A percentile compares a stretch with the other conserved stretches of the same genome.
phyloP scores from a whole-genome alignment of 2,329 filamentous ascomycete species.

The Aspergillus clavatus region DNA sequence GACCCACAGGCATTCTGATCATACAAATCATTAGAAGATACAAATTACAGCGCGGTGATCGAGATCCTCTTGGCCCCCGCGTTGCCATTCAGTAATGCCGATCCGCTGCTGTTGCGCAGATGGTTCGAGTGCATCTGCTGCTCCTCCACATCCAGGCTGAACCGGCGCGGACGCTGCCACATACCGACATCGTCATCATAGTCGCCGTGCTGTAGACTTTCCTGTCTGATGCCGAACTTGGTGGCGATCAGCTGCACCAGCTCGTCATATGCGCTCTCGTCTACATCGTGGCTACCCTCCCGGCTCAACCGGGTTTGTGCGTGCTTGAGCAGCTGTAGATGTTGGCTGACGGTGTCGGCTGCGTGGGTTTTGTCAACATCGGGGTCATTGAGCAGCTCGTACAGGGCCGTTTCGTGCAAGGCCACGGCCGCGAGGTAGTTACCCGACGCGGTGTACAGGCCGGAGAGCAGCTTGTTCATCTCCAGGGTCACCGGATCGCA shows the following conservation, averaged over 20 bases:
- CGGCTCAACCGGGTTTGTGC: conserved; percentile 23
- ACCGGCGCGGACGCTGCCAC: conserved; percentile 31
- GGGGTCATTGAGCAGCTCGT: conserved; percentile 26
- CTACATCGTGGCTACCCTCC: conserved; percentile 12
- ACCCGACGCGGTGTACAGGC: conserved; percentile 44
- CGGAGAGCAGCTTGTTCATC: conserved; percentile 47
- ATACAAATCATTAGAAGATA: neutral
- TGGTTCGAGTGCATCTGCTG: conserved; percentile 26
- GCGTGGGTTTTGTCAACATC: conserved; percentile 17
- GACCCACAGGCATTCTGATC: too few relatives aligned
- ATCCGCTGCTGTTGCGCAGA: conserved; percentile 27
- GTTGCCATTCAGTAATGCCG: conserved; percentile 23
- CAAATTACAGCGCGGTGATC: conserved; percentile 16
- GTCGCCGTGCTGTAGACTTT: conserved; percentile 19
- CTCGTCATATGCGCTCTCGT: conserved; percentile 21
- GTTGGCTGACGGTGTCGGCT: conserved; percentile 24
- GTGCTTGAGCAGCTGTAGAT: conserved; percentile 28
- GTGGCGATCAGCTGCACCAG: conserved; percentile 24
- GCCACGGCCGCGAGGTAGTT: conserved; percentile 28
- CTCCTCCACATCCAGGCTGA: conserved; percentile 31
- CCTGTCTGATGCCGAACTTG: conserved; percentile 24
- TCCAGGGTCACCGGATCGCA: conserved; percentile 46
- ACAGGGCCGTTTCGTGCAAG: conserved; percentile 28
- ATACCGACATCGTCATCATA: conserved; percentile 25
- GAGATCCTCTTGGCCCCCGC: conserved; percentile 21